Conservation (phyloP, 1,284 basidiomycete species). For the Ganoderma resinaceum region DNA sequence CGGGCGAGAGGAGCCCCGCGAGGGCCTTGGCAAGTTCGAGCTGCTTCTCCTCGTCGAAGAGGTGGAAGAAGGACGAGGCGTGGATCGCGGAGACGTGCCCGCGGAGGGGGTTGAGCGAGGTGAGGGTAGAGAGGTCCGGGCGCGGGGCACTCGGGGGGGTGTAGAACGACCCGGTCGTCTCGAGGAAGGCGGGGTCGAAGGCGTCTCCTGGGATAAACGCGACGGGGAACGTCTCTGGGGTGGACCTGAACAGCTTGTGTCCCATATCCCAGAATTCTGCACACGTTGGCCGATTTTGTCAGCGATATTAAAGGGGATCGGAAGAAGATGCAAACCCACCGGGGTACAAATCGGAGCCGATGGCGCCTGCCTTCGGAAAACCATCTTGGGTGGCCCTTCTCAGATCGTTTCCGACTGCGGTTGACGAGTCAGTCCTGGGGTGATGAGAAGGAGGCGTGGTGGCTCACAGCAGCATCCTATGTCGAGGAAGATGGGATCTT, state of each 20-base stretch:
- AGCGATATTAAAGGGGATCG: conserved; percentile 35
- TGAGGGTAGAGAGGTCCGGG: conserved; percentile 43
- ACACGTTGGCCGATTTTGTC: conserved; percentile 33
- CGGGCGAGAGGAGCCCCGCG: conserved; percentile 47
- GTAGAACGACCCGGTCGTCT: conserved; percentile 38
- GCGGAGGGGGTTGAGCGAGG: conserved; percentile 50
- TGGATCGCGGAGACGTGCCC: conserved; percentile 55
- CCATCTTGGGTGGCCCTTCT: conserved; percentile 52
- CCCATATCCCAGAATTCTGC: conserved; percentile 45
- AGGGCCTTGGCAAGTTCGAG: conserved; percentile 47
- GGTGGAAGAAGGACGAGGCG: conserved; percentile 57
- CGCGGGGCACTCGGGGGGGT: conserved; percentile 31
- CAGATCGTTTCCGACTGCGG: conserved; percentile 51
- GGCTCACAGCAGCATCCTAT: conserved; percentile 57
- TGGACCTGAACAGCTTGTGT: conserved; percentile 42
- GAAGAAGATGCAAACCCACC: conserved; percentile 33
- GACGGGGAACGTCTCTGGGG: conserved; percentile 49
- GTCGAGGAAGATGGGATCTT: conserved; percentile 56
- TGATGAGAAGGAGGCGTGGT: not conserved
- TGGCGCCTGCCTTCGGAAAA: conserved; percentile 41
- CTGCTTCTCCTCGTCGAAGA: conserved; percentile 55
- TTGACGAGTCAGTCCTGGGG: not conserved
- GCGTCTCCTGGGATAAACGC: conserved; percentile 56
- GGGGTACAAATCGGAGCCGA: conserved; percentile 45
- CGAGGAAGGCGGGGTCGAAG: conserved; percentile 47